Base-by-base conservation (phyloP, 768 basidiomycete species). In the Mycena metata region DNA sequence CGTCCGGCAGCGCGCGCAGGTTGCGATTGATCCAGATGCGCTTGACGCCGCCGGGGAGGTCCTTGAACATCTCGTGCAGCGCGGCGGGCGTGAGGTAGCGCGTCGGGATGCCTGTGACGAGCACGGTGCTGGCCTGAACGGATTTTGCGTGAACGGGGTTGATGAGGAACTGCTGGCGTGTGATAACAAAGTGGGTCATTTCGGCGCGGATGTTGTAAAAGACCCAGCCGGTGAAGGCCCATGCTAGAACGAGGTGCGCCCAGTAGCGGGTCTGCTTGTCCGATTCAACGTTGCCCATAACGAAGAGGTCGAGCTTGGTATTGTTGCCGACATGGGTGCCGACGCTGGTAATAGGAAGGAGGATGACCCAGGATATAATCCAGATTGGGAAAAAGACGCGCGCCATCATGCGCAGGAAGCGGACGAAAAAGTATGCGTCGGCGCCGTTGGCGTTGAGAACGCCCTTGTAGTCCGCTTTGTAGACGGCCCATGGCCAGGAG, bases 351-450 rank as follows among this genome's bases (percentile, higher is more conserved):
- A 93, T 79, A 23, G 97, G 97, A 0, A 99, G 80, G 36, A 99
- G 87, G 64, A 98, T 83, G 56, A 81, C 76, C 96, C 97, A 98
- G 2, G 95, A 93, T 35, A 98, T 33, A 55, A 95, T 69, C 96
- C 95, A 99, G 74, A 98, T 94, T 24, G 98, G 96, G 8, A 96
- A 73, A 76, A 98, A 85, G 26, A 96, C 81, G 71, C 90, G 87
- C 56, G 89, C 77, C 88, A 98, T 92, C 85, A 98, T 90, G 55
- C 91, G 89, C 33, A 94, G 83, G 78, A 94, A 98, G 60, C 95
- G 92, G 50, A 98, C 91, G 73, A 93, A 99, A 76, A 96, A 91
- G 81, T 97, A 99, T 17, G 96, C 93, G 77, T 99, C 97, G 65
- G 93, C 83, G 30, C 95, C 95, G 69, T 96, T 96, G 47, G 87